A percentile compares a stretch with the other conserved stretches of the same genome.
Conservation (phyloP, 1,139 yeast genomes). For the Candida freyschussii region DNA sequence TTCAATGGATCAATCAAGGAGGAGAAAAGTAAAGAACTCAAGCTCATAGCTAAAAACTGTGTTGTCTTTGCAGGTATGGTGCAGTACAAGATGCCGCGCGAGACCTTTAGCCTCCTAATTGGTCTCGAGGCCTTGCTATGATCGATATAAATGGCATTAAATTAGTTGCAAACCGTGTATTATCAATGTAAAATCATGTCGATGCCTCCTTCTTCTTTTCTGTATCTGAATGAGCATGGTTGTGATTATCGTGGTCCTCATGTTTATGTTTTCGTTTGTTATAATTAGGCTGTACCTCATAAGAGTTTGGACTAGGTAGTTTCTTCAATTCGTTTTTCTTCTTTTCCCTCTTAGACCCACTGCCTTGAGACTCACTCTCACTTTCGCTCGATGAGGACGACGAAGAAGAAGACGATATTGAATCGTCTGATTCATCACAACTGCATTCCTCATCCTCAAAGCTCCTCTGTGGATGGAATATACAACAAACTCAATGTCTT, state of each 20-base stretch:
- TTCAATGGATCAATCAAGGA: conserved; percentile 50
- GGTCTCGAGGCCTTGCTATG: conserved; percentile 54
- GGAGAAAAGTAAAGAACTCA: conserved; percentile 52
- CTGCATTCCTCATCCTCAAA: conserved; percentile 55
- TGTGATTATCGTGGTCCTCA: conserved; percentile 6
- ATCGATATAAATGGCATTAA: no score
- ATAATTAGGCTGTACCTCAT: conserved; percentile 69
- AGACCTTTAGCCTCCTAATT: conserved; percentile 72
- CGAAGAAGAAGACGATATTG: conserved; percentile 21
- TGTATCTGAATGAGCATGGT: conserved; percentile 4
- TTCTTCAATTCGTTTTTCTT: conserved; percentile 24
- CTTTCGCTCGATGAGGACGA: conserved; percentile 18
- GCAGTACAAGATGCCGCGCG: conserved; percentile 92
- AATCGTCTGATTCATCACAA: conserved; percentile 28
- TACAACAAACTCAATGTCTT: no score
- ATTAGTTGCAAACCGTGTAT: no score
- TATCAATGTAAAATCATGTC: no score
- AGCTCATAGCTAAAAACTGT: conserved; percentile 72
- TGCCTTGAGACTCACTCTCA: conserved; percentile 28
- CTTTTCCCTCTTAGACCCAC: conserved; percentile 28
- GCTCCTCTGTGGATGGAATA: conserved; percentile 78
- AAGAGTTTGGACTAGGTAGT: conserved; percentile 57
- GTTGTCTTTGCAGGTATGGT: conserved; percentile 96
- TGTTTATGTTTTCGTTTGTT: conserved; percentile 20
- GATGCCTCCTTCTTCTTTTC: no score